These are phyloP conservation scores for Fusarium sp. DNA, from an alignment of 2,329 filamentous ascomycete genomes.

Conservation along the genomic window DNA sequence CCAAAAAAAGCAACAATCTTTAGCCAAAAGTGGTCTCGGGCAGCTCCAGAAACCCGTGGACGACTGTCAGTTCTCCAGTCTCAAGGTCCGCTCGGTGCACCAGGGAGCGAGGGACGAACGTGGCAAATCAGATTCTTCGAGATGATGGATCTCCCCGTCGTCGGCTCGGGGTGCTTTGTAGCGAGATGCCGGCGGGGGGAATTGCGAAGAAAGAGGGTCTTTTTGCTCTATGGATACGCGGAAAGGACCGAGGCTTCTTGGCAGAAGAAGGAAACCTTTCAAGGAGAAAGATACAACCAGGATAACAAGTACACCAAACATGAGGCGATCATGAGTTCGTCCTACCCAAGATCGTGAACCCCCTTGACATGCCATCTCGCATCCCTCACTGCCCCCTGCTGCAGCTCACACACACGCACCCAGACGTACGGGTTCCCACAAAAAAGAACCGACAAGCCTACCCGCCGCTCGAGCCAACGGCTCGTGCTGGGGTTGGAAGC, in stretches of 20 bases:
- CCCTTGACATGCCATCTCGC: neutral
- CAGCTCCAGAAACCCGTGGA: neutral
- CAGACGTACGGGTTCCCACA: constrained; percentile 20
- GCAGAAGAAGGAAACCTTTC: neutral
- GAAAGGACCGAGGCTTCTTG: neutral
- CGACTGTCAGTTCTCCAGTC: constrained; percentile 11
- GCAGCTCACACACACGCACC: neutral
- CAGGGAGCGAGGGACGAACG: constrained; percentile 1
- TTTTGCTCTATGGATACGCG: neutral
- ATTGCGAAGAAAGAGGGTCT: constrained; percentile 3
- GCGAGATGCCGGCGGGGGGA: constrained; percentile 42
- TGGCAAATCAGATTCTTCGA: constrained; percentile 15
- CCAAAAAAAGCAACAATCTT: constrained; percentile 6
- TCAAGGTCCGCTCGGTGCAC: constrained; percentile 15
- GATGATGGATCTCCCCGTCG: constrained; percentile 10
- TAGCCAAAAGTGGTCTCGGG: constrained; percentile 2
- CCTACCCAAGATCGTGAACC: constrained; percentile 13
- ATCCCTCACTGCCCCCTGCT: neutral
- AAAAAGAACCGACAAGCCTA: neutral
- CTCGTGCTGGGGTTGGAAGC: constrained; percentile 17
- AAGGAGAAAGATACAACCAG: neutral
- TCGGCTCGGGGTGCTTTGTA: constrained; percentile 41
- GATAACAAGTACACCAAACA: neutral
- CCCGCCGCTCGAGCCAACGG: constrained; percentile 27
- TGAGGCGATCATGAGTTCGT: neutral